A percentile compares a stretch with the other conserved stretches of the same genome.
Conservation (phyloP, 495 filamentous ascomycete genomes). For the Mycothermus thermophilus region DNA sequence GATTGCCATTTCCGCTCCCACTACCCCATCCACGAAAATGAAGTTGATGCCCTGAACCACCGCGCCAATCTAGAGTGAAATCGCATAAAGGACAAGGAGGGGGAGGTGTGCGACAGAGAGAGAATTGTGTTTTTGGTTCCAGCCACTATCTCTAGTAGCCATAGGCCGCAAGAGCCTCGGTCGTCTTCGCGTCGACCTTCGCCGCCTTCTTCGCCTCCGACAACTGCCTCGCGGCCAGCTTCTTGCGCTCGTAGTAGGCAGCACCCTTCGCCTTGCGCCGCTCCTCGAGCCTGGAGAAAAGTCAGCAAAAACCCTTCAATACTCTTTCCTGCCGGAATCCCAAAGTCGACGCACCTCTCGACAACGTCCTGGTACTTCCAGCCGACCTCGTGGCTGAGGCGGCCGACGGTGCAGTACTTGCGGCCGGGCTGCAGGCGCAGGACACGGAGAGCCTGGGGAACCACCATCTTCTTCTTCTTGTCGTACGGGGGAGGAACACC, state of each 20-base stretch:
- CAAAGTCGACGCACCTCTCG: slow-evolving; percentile 68
- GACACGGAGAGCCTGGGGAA: slow-evolving; percentile 92
- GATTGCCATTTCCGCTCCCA: slow-evolving; percentile 19
- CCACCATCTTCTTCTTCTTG: slow-evolving; percentile 98
- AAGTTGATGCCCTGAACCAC: slow-evolving; percentile 29
- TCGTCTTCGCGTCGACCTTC: slow-evolving; percentile 59
- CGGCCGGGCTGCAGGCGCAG: slow-evolving; percentile 91
- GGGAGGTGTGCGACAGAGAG: too few species aligned
- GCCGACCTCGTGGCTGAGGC: slow-evolving; percentile 95
- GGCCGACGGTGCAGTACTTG: slow-evolving; percentile 98
- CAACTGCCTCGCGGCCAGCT: slow-evolving; percentile 76
- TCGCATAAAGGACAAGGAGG: slow-evolving; percentile 23
- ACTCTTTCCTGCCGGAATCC: too few species aligned
- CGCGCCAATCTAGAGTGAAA: slow-evolving; percentile 31
- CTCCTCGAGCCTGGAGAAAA: slow-evolving; percentile 74
- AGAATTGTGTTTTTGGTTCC: too few species aligned
- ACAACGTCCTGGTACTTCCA: slow-evolving; percentile 99
- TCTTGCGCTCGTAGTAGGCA: slow-evolving; percentile 99
- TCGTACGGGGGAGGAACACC: slow-evolving; percentile 97
- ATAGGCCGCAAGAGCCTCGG: slow-evolving; percentile 38
- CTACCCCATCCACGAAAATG: slow-evolving; percentile 28
- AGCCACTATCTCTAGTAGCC: slow-evolving; percentile 39
- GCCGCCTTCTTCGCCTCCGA: slow-evolving; percentile 84
- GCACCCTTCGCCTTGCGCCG: slow-evolving; percentile 96
- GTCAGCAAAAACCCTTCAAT: too few species aligned